Evolutionary conservation across 2,329 filamentous ascomycete genomes (phyloP).

Genomic region (Fusarium continuum): DNA sequence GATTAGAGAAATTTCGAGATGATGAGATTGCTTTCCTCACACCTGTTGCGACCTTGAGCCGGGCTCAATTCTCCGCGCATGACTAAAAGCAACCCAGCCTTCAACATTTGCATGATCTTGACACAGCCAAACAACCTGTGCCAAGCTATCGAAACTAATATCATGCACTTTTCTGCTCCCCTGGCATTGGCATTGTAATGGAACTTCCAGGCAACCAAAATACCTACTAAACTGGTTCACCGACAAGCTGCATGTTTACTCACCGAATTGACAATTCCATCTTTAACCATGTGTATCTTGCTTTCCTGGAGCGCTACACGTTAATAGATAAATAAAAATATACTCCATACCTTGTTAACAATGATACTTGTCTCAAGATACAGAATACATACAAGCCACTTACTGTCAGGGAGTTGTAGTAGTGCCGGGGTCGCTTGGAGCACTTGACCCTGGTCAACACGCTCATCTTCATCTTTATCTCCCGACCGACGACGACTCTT

Average conservation of each 20-base stretch:
- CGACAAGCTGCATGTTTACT: slow-evolving; percentile 14
- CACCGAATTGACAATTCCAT: background rate
- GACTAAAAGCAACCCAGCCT: slow-evolving; percentile 34
- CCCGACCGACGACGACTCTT: background rate
- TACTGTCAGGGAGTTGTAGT: background rate
- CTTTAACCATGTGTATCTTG: background rate
- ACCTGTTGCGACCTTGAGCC: slow-evolving; percentile 1
- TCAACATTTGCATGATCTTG: slow-evolving; percentile 42
- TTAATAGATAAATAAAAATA: background rate
- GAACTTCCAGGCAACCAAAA: slow-evolving; percentile 11
- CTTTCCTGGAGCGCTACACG: no score
- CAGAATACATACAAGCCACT: no score
- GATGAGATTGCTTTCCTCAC: background rate
- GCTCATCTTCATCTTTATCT: slow-evolving; percentile 12
- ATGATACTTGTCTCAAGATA: background rate
- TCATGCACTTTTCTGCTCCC: slow-evolving; percentile 32
- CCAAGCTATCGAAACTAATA: slow-evolving; percentile 26
- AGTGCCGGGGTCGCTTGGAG: background rate
- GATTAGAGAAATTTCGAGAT: slow-evolving; percentile 10
- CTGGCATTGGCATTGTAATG: background rate
- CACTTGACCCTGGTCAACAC: slow-evolving; percentile 9
- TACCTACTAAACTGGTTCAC: slow-evolving; percentile 26
- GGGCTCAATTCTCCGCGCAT: slow-evolving; percentile 20
- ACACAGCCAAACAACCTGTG: slow-evolving; percentile 37
- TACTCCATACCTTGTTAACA: background rate